Evolutionary conservation across 352 stramenopile species (phyloP).

Genomic region (Phytophthora megakarya): DNA sequence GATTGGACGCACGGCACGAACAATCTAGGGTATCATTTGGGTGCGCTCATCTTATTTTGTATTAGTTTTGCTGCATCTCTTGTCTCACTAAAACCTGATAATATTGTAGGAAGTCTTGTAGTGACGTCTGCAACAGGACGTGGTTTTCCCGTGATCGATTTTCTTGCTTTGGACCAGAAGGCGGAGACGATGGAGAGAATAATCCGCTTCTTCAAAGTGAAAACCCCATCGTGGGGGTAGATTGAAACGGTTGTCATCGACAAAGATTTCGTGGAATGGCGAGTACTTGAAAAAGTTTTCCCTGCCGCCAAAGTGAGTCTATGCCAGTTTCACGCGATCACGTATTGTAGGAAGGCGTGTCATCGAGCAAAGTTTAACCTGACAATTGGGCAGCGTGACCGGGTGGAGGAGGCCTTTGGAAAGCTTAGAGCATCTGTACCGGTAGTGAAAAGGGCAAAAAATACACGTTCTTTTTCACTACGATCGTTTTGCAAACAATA

Average conservation of each 20-base stretch:
- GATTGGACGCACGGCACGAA: neutral
- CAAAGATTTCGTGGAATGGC: conserved; percentile 14
- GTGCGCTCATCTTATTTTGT: neutral
- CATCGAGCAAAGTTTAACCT: no score
- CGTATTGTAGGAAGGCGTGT: conserved; percentile 10
- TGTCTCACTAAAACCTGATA: no score
- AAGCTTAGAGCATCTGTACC: neutral
- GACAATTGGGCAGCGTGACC: neutral
- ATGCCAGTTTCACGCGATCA: conserved; percentile 11
- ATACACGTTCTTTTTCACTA: no score
- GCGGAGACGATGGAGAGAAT: conserved; percentile 14
- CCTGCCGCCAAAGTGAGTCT: conserved; percentile 5
- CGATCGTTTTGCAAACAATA: neutral
- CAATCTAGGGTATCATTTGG: conserved; percentile 8
- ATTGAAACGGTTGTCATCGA: conserved; percentile 12
- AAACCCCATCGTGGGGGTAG: conserved; percentile 5
- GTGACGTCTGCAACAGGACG: conserved; percentile 19
- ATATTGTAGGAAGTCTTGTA: conserved; percentile 5
- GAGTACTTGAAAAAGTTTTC: conserved; percentile 2
- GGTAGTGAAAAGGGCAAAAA: neutral
- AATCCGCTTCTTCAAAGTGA: conserved; percentile 29
- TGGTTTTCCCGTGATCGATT: conserved; percentile 28
- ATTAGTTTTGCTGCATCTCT: neutral
- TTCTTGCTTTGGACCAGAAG: conserved; percentile 24
- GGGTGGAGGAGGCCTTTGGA: conserved; percentile 1